Evolutionary conservation across 305 asterid genomes (phyloP).

Genomic region (Solanum hybrid): DNA sequence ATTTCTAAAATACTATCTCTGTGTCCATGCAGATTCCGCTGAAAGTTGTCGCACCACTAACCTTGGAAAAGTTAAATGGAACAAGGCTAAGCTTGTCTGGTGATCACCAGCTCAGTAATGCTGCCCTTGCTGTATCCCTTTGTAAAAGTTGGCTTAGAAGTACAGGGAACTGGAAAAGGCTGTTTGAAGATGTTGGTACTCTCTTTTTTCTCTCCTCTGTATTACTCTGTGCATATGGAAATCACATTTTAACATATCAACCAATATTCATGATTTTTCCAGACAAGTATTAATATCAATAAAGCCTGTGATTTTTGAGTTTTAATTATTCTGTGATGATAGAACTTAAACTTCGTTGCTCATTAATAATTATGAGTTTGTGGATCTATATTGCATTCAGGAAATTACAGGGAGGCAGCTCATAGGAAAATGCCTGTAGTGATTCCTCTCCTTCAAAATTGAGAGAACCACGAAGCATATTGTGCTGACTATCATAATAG

Average conservation of each 20-base stretch:
- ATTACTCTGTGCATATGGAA: constrained; percentile 2
- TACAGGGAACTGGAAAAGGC: constrained; percentile 59
- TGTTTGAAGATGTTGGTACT: constrained; percentile 50
- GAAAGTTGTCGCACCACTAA: constrained; percentile 60
- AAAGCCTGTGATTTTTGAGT: not conserved
- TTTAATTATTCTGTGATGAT: not conserved
- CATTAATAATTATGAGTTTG: not conserved
- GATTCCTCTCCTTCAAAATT: not conserved
- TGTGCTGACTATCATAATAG: not conserved
- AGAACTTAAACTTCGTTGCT: not conserved
- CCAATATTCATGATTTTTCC: not conserved
- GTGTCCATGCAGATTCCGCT: constrained; percentile 46
- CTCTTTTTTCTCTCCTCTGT: constrained; percentile 1
- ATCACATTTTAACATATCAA: constrained; percentile 1
- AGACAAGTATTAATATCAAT: not conserved
- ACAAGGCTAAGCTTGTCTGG: constrained; percentile 64
- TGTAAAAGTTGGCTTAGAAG: constrained; percentile 71
- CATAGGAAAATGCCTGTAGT: not conserved
- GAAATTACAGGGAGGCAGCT: not conserved
- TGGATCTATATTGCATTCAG: not conserved
- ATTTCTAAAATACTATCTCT: not conserved
- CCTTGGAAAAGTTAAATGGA: constrained; percentile 38
- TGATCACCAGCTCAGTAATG: constrained; percentile 77
- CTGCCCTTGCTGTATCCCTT: constrained; percentile 78
- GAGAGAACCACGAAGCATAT: not conserved